Evolutionary conservation across 1,284 basidiomycete genomes (phyloP), one percentile per base, ranked within the genome.

Genomic region (Hymenochaete sp.): DNA sequence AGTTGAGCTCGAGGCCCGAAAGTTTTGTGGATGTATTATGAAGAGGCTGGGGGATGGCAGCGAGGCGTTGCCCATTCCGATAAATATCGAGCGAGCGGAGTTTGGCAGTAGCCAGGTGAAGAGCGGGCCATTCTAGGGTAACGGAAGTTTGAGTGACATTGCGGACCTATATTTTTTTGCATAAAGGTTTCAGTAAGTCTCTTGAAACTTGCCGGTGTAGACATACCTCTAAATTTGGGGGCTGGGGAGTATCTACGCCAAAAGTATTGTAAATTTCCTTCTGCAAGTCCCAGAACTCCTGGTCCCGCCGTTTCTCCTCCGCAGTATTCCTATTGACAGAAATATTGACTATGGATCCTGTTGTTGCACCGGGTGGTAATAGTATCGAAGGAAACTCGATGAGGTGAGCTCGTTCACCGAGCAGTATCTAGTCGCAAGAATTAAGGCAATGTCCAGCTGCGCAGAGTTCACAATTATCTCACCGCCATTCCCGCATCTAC

Each of bases 301-400:
- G 63, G 53, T 89, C 82, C 49, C 90, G 75, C 53, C 78, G 75
- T 56, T 82, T 77, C 63, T 97, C 93, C 52, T 93, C 91, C 0
- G 70, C 60, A 24, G 78, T 62, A 61, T 97, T 95, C 52, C 91
- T 79, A 53, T 88, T 75, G 11, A 96, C 89, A 4, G 90, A 82
- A 60, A 97, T 97, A 59, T 92, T 95, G 55, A 97, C 88, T 55
- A 97, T 96, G n/a, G 91, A 95, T 7, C 93, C 93, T 0, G 92
- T 79, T 3, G 85, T 81, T 1, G 89, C 82, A 13, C 91, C 92
- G 0, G 91, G 86, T 2, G 92, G 93, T 9, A 97, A 70, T 1
- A 97, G 74, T 21, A 97, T 72, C 0, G 93, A 96, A 1, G 93
- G 93, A 61, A 97, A 97, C 64, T 97, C 93, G 58, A 97, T 93